Percentiles rank a stretch among this genome's conserved stretches.
Evolutionary conservation across 2,329 filamentous ascomycete species (phyloP).

Genomic region (Fusarium chuoi): DNA sequence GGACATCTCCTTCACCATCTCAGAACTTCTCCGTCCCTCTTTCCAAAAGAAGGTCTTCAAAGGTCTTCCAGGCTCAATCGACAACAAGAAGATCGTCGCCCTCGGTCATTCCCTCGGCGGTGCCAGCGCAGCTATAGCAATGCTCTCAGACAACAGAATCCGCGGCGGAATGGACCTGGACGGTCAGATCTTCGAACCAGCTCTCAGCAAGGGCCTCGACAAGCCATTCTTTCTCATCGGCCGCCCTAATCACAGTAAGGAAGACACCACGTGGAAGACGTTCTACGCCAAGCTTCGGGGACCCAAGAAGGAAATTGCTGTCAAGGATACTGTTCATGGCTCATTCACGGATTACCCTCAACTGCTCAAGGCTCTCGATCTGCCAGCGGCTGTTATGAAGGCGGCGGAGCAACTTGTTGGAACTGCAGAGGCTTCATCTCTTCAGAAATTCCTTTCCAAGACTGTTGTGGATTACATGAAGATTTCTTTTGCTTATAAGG

Average conservation of each 20-base stretch:
- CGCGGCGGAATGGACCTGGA: conserved; percentile 54
- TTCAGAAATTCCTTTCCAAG: conserved; percentile 37
- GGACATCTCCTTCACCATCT: conserved; percentile 53
- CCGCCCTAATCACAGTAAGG: conserved; percentile 40
- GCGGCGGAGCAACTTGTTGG: conserved; percentile 6
- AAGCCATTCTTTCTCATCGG: conserved; percentile 49
- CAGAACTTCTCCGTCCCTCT: conserved; percentile 43
- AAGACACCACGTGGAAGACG: conserved; percentile 48
- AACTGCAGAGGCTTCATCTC: conserved; percentile 3
- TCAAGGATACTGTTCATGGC: conserved; percentile 45
- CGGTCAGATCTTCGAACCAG: conserved; percentile 49
- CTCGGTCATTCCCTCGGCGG: conserved; percentile 56
- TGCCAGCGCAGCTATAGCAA: conserved; percentile 49
- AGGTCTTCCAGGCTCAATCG: conserved; percentile 38
- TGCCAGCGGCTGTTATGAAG: conserved; percentile 26
- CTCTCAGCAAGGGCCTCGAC: conserved; percentile 41
- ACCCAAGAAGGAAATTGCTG: conserved; percentile 36
- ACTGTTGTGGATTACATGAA: conserved; percentile 38
- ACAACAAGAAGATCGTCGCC: conserved; percentile 46
- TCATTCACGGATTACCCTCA: conserved; percentile 48
- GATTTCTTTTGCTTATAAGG: neutral
- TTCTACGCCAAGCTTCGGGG: conserved; percentile 46
- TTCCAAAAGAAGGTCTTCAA: conserved; percentile 28
- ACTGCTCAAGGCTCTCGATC: conserved; percentile 37
- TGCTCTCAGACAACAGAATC: conserved; percentile 48